Percentiles rank a stretch among this genome's conserved stretches.
These are phyloP conservation scores for Ceratobasidium sp. DNA, from an alignment of 1,284 basidiomycete species.

Conservation along the genomic window DNA sequence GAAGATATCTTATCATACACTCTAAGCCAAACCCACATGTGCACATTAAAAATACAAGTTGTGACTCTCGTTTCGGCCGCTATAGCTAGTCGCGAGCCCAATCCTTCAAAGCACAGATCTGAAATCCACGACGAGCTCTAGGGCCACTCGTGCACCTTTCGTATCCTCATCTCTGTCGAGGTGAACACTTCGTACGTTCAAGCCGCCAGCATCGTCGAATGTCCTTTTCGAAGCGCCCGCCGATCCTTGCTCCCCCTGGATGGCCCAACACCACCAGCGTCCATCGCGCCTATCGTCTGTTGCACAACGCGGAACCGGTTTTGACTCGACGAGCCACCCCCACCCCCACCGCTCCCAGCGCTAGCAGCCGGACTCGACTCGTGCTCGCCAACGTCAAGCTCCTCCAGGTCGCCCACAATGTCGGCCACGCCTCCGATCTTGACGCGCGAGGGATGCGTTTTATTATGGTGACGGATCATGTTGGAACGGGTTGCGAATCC, in stretches of 20 bases:
- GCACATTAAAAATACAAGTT: conserved; percentile 12
- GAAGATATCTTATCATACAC: conserved; percentile 12
- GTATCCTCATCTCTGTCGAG: not conserved
- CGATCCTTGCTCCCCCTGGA: conserved; percentile 22
- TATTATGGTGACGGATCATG: conserved; percentile 43
- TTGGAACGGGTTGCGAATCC: conserved; percentile 40
- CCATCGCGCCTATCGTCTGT: conserved; percentile 2
- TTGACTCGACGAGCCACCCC: conserved; percentile 15
- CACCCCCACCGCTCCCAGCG: not conserved
- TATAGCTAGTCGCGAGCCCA: conserved; percentile 17
- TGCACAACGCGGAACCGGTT: conserved; percentile 35
- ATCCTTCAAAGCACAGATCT: no score
- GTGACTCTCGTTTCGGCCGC: conserved; percentile 8
- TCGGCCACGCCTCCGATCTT: conserved; percentile 42
- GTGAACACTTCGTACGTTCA: not conserved
- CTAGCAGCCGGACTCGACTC: conserved; percentile 14
- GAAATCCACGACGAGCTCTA: conserved; percentile 13
- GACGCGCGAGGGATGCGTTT: conserved; percentile 33
- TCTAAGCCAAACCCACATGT: conserved; percentile 10
- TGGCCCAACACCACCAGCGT: conserved; percentile 17
- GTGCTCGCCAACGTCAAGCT: conserved; percentile 3
- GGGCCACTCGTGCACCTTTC: not conserved
- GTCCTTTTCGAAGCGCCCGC: conserved; percentile 19
- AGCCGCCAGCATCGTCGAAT: not conserved
- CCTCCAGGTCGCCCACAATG: conserved; percentile 2